Percentiles rank a stretch among this genome's conserved stretches.
phyloP scores from a whole-genome alignment of 805 yeast genomes.

The Metschnikowia reukaufii region DNA sequence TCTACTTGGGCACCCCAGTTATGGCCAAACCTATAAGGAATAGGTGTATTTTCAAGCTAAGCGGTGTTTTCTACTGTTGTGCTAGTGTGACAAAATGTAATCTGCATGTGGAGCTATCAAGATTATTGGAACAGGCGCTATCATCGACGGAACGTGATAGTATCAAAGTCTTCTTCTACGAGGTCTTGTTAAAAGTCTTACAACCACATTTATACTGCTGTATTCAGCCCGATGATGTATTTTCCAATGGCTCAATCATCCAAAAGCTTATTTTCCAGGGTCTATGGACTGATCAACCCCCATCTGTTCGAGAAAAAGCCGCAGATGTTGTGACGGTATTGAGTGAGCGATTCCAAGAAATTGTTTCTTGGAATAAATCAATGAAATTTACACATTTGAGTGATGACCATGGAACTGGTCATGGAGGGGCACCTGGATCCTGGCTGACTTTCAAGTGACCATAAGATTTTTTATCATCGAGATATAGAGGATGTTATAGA shows the following conservation, averaged over 20 bases:
- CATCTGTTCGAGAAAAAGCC: constrained; percentile 14
- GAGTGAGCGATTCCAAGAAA: constrained; percentile 14
- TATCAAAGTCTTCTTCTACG: constrained; percentile 18
- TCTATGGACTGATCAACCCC: constrained; percentile 17
- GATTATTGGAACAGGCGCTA: constrained; percentile 14
- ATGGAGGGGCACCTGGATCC: constrained; percentile 17
- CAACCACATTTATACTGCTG: constrained; percentile 18
- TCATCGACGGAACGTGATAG: constrained; percentile 14
- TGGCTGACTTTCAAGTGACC: constrained; percentile 16
- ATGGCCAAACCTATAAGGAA: constrained; percentile 10
- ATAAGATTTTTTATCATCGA: not conserved
- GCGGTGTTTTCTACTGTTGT: constrained; percentile 15
- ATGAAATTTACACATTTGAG: constrained; percentile 12
- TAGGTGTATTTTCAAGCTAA: constrained; percentile 11
- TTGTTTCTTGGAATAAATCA: constrained; percentile 16
- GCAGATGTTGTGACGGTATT: constrained; percentile 11
- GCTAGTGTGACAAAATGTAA: constrained; percentile 14
- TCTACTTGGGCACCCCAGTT: constrained; percentile 17
- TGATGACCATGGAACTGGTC: constrained; percentile 10
- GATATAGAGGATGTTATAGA: constrained; percentile 1
- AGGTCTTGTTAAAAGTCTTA: constrained; percentile 13
- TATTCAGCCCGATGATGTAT: constrained; percentile 16
- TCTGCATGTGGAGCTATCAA: constrained; percentile 15
- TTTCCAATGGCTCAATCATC: constrained; percentile 15
- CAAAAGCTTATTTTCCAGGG: constrained; percentile 18